These are phyloP conservation scores for Xylaria curta DNA, from an alignment of 495 filamentous ascomycete species.

Conservation along the genomic window DNA sequence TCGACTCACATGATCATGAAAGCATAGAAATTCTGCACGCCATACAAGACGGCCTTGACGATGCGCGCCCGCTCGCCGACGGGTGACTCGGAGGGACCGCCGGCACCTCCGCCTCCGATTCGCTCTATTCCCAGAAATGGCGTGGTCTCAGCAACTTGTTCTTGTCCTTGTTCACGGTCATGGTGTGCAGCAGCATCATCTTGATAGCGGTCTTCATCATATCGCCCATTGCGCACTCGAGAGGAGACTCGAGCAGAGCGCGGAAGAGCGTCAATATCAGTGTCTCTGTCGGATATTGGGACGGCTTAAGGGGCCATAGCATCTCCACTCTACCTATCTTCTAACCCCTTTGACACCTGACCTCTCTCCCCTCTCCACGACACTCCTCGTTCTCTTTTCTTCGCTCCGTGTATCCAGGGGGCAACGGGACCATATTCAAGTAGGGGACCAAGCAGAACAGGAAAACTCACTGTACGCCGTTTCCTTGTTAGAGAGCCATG, in stretches of 20 bases:
- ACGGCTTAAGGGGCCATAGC: neutral
- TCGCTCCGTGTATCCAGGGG: neutral
- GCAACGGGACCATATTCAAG: neutral
- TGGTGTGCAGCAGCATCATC: constrained; percentile 17
- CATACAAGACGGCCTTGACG: constrained; percentile 84
- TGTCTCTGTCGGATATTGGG: constrained; percentile 13
- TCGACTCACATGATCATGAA: constrained; percentile 97
- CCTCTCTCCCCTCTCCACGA: neutral
- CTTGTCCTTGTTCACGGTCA: constrained; percentile 50
- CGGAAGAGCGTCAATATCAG: constrained; percentile 26
- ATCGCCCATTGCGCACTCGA: constrained; percentile 13
- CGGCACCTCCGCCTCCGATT: constrained; percentile 41
- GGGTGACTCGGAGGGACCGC: constrained; percentile 32
- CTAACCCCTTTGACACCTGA: neutral
- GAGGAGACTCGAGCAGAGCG: constrained; percentile 12
- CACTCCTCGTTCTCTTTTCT: neutral
- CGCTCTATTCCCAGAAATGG: constrained; percentile 61
- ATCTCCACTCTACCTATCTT: neutral
- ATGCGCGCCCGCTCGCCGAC: constrained; percentile 71
- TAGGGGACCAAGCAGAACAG: constrained; percentile 13
- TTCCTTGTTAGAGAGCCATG: constrained; percentile 57
- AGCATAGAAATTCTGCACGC: constrained; percentile 94
- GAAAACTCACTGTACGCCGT: constrained; percentile 61
- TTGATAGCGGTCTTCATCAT: constrained; percentile 28
- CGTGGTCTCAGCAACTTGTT: constrained; percentile 61